Evolutionary conservation across 805 yeast species (phyloP).

Genomic region (Metahyphopichia silvanorum): DNA sequence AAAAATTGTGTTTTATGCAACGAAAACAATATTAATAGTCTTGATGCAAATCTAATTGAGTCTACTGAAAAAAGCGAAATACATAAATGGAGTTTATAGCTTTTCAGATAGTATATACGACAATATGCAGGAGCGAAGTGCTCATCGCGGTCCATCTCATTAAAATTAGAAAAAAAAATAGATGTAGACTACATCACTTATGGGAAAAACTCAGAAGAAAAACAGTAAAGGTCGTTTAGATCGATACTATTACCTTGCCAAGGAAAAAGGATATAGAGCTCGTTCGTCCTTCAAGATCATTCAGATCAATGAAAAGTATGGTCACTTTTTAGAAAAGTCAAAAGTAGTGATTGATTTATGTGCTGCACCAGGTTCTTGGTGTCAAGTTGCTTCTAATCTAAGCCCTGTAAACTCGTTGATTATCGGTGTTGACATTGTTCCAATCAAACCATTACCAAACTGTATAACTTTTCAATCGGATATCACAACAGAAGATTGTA

Average conservation of each 20-base stretch:
- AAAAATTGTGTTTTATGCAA: conserved; percentile 76
- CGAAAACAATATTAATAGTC: conserved; percentile 62
- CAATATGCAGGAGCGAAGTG: too few relatives aligned
- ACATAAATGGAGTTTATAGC: conserved; percentile 47
- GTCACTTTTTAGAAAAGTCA: conserved; percentile 90
- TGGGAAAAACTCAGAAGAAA: conserved; percentile 94
- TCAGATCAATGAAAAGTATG: conserved; percentile 94
- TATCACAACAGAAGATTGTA: conserved; percentile 96
- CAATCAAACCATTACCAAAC: conserved; percentile 94
- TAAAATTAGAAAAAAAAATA: background rate
- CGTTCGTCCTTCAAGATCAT: conserved; percentile 96
- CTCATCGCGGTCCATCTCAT: background rate
- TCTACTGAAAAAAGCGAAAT: conserved; percentile 32
- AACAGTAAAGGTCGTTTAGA: conserved; percentile 98
- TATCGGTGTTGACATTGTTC: conserved; percentile 98
- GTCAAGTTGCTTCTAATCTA: conserved; percentile 93
- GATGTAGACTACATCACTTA: conserved; percentile 25
- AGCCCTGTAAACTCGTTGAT: conserved; percentile 93
- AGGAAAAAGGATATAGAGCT: conserved; percentile 97
- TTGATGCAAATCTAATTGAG: conserved; percentile 62
- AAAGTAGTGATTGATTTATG: conserved; percentile 96
- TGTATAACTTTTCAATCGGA: conserved; percentile 93
- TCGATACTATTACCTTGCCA: conserved; percentile 92
- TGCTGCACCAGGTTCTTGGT: conserved; percentile 99
- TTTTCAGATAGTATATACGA: background rate